Percentiles rank a stretch among this genome's conserved stretches.
phyloP scores from a whole-genome alignment of 202 grass and related monocot genomes.

The Zizania palustris region DNA sequence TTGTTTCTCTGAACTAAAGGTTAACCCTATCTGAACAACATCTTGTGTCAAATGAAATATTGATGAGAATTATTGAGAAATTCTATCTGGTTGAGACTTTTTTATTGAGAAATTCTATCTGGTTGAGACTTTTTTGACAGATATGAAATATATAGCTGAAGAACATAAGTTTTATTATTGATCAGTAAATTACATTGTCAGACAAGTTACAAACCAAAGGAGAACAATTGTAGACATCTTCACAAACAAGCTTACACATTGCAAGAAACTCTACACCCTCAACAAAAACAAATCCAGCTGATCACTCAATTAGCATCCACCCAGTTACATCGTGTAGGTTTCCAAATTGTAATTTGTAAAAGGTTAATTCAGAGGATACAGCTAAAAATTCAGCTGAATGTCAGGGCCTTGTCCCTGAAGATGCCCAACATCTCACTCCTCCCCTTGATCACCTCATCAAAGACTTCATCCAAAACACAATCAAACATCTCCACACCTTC shows the following conservation, averaged over 20 bases:
- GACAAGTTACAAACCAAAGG: conserved; percentile 28
- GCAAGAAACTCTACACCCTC: conserved; percentile 33
- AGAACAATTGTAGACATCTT: background rate
- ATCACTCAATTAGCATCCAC: conserved; percentile 35
- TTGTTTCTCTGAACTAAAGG: background rate
- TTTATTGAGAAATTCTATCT: too few species aligned
- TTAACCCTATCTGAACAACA: background rate
- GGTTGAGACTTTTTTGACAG: background rate
- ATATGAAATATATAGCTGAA: background rate
- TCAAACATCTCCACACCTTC: conserved; percentile 71
- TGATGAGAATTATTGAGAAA: background rate
- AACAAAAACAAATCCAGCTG: conserved; percentile 38
- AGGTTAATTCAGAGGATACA: conserved; percentile 31
- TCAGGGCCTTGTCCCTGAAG: conserved; percentile 64
- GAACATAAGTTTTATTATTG: background rate
- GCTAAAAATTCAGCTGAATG: conserved; percentile 35
- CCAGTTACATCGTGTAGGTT: background rate
- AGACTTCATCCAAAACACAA: conserved; percentile 71
- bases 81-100: conserved; percentile 8
- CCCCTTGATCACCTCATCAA: conserved; percentile 85
- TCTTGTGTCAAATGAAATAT: background rate
- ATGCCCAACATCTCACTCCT: conserved; percentile 94
- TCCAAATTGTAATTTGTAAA: conserved; percentile 5
- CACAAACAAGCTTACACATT: background rate
- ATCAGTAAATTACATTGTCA: conserved; percentile 15